Evolutionary conservation across 176 grass and related monocot species (phyloP).

Genomic region (Zizania latifolia): DNA sequence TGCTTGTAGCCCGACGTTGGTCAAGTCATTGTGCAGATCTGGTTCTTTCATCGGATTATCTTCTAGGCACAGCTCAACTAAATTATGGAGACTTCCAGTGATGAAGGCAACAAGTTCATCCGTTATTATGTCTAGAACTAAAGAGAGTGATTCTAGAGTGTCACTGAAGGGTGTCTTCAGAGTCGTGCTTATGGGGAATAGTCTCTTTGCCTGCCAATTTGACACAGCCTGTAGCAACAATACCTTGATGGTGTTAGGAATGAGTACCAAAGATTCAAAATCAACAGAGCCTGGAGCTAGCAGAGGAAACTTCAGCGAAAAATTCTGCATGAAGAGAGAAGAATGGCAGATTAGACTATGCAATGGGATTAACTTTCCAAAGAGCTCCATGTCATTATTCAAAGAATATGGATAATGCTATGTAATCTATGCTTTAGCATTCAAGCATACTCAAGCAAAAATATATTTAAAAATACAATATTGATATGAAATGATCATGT

Average conservation of each 20-base stretch:
- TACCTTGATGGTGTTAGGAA: conserved; percentile 60
- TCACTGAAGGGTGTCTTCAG: conserved; percentile 23
- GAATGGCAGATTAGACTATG: background rate
- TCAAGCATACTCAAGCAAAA: background rate
- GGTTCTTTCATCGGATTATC: conserved; percentile 53
- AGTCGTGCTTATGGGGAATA: conserved; percentile 33
- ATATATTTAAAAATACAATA: background rate
- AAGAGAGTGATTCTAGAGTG: conserved; percentile 62
- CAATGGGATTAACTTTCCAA: conserved; percentile 13
- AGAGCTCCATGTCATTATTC: background rate
- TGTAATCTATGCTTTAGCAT: background rate
- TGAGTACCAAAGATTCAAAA: conserved; percentile 28
- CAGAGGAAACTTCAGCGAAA: conserved; percentile 67
- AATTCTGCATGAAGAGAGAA: conserved; percentile 47
- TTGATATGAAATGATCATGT: background rate
- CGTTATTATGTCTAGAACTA: conserved; percentile 71
- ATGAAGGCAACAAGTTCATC: conserved; percentile 67
- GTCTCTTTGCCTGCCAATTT: conserved; percentile 44
- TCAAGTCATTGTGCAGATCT: conserved; percentile 57
- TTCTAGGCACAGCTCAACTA: conserved; percentile 82
- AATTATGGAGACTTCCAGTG: conserved; percentile 47
- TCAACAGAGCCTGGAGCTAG: conserved; percentile 30
- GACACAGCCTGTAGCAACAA: conserved; percentile 64
- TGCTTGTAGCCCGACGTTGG: conserved; percentile 71
- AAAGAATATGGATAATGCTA: background rate